phyloP scores from a whole-genome alignment of 306 rosid species.

The Boehmeria nivea region DNA sequence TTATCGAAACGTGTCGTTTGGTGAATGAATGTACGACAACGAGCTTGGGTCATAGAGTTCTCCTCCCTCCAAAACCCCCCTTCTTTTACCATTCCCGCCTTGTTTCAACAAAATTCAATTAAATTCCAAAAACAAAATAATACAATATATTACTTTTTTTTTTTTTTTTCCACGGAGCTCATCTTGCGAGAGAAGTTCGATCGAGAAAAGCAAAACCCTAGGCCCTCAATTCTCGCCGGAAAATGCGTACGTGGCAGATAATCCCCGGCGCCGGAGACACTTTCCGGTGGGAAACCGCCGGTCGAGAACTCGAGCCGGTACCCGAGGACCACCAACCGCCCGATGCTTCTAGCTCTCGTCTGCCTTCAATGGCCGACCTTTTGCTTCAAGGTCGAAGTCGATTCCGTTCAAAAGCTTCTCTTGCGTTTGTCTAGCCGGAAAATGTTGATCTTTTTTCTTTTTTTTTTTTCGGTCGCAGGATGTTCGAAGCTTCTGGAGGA shows the following conservation, averaged over 20 bases:
- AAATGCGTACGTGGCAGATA: slow-evolving; percentile 42
- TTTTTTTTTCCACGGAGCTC: too few relatives aligned
- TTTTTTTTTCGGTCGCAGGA: slow-evolving; percentile 19
- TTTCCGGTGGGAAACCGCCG: slow-evolving; percentile 33
- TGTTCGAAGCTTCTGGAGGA: slow-evolving; percentile 39
- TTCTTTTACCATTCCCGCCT: too few relatives aligned
- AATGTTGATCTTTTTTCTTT: background rate
- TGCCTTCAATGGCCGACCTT: slow-evolving; percentile 51
- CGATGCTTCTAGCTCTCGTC: slow-evolving; percentile 14
- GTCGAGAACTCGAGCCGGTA: slow-evolving; percentile 8
- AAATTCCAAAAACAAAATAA: too few relatives aligned
- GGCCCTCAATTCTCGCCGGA: too few relatives aligned
- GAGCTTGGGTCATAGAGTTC: too few relatives aligned
- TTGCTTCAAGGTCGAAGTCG: slow-evolving; percentile 28
- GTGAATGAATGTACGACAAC: too few relatives aligned
- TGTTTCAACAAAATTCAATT: too few relatives aligned
- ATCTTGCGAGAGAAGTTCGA: too few relatives aligned
- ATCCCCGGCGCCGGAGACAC: slow-evolving; percentile 18
- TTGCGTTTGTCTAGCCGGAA: background rate
- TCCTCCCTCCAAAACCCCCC: too few relatives aligned
- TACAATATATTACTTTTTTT: too few relatives aligned
- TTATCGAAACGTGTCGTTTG: too few relatives aligned
- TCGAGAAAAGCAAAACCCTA: too few relatives aligned
- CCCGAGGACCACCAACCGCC: slow-evolving; percentile 7
- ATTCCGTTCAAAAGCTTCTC: background rate